Percentiles rank a stretch among this genome's conserved stretches.
phyloP scores from a whole-genome alignment of 257 asterid species.

The Fraxinus americana region DNA sequence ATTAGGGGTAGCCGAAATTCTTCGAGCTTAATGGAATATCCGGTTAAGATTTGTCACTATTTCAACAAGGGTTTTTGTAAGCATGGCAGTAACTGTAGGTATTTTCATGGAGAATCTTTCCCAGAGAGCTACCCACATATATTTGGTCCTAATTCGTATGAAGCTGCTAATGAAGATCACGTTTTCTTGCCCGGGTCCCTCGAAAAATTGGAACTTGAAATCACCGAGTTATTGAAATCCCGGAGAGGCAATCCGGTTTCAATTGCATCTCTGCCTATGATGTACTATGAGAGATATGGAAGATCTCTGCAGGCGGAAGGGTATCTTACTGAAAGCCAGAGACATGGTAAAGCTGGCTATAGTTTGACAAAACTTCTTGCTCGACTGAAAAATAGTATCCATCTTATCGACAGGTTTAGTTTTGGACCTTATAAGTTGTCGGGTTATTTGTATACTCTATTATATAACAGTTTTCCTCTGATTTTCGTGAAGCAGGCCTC shows the following conservation, averaged over 20 bases:
- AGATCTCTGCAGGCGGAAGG: constrained; percentile 80
- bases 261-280: constrained; percentile 81
- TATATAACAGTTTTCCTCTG: background rate
- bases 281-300: constrained; percentile 72
- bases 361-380: constrained; percentile 87
- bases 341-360: constrained; percentile 84
- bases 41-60: constrained; percentile 72
- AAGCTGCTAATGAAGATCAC: constrained; percentile 54
- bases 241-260: constrained; percentile 71
- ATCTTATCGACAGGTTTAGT: constrained; percentile 70
- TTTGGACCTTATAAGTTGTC: background rate
- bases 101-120: constrained; percentile 53
- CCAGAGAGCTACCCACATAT: constrained; percentile 38
- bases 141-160: constrained; percentile 44
- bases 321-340: constrained; percentile 86
- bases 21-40: constrained; percentile 35
- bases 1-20: constrained; percentile 46
- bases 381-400: constrained; percentile 64
- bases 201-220: constrained; percentile 64
- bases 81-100: constrained; percentile 86
- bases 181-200: constrained; percentile 61
- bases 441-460: background rate
- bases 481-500: constrained; percentile 57
- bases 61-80: constrained; percentile 79
- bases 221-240: constrained; percentile 69